Conservation (phyloP, 257 asterid species). For the Plantago elongata region DNA sequence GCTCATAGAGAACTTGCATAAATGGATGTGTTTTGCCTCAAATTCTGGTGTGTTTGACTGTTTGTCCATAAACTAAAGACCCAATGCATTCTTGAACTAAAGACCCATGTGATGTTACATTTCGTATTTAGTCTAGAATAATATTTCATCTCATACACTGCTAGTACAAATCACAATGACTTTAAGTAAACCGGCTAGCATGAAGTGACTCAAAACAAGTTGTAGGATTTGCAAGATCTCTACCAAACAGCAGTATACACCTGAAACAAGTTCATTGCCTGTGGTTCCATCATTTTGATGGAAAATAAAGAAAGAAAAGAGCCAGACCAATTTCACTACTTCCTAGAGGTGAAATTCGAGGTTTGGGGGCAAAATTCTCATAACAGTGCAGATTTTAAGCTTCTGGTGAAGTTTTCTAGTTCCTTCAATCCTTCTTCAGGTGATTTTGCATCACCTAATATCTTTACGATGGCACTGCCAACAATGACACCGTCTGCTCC, state of each 20-base stretch:
- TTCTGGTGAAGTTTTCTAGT: conserved; percentile 54
- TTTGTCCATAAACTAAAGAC: too few relatives aligned
- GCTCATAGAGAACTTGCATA: too few relatives aligned
- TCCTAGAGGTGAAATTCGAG: conserved; percentile 14
- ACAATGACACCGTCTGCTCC: conserved; percentile 96
- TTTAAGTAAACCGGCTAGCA: too few relatives aligned
- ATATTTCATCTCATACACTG: too few relatives aligned
- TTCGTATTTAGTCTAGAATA: too few relatives aligned
- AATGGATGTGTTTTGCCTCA: too few relatives aligned
- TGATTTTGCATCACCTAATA: conserved; percentile 73
- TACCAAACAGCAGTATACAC: background rate
- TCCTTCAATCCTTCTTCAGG: conserved; percentile 80
- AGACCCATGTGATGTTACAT: too few relatives aligned
- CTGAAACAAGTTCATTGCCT: background rate
- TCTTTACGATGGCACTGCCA: conserved; percentile 81
- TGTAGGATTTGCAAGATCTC: background rate
- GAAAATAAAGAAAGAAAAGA: background rate
- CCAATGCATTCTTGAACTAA: too few relatives aligned
- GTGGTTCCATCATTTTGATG: background rate
- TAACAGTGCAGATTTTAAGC: conserved; percentile 56
- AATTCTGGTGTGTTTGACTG: too few relatives aligned
- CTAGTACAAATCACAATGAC: too few relatives aligned
- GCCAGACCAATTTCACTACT: conserved; percentile 12
- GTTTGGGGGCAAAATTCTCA: conserved; percentile 22
- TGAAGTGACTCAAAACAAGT: background rate